phyloP scores from a whole-genome alignment of 1,284 basidiomycete species.

The Jaminaea rosea region DNA sequence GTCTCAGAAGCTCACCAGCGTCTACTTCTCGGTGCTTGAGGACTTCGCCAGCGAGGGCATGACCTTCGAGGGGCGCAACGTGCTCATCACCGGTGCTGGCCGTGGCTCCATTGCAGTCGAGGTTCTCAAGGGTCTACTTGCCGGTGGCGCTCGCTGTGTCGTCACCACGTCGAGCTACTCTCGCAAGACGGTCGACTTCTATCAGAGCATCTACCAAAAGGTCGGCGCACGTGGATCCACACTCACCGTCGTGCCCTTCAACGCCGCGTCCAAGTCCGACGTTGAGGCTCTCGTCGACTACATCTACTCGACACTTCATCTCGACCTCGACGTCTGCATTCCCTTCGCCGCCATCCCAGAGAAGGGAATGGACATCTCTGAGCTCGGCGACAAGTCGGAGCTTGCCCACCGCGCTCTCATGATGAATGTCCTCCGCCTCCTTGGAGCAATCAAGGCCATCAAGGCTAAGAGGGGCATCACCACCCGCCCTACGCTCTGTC shows the following conservation, averaged over 20 bases:
- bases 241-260: constrained; percentile 95
- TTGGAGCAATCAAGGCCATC: constrained; percentile 94
- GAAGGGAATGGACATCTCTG: constrained; percentile 95
- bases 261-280: constrained; percentile 95
- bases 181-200: constrained; percentile 81
- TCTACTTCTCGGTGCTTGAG: constrained; percentile 80
- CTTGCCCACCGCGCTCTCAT: constrained; percentile 80
- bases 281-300: constrained; percentile 88
- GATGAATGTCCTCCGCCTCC: constrained; percentile 79
- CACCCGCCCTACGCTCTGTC: constrained; percentile 94
- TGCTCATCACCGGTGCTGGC: constrained; percentile 90
- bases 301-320: constrained; percentile 83
- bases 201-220: constrained; percentile 94
- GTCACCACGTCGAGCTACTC: constrained; percentile 67
- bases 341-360: constrained; percentile 97
- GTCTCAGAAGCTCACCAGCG: constrained; percentile 77
- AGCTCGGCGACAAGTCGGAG: constrained; percentile 92
- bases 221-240: constrained; percentile 88
- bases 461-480: constrained; percentile 93
- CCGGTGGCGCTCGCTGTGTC: constrained; percentile 89
- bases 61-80: constrained; percentile 97
- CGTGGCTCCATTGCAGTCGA: constrained; percentile 96
- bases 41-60: constrained; percentile 97
- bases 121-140: constrained; percentile 88
- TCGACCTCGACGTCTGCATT: constrained; percentile 95